A percentile compares a stretch with the other conserved stretches of the same genome.
These are phyloP conservation scores for Rutidosis leptorrhynchoides DNA, from an alignment of 129 eudicot genomes.

Conservation along the genomic window DNA sequence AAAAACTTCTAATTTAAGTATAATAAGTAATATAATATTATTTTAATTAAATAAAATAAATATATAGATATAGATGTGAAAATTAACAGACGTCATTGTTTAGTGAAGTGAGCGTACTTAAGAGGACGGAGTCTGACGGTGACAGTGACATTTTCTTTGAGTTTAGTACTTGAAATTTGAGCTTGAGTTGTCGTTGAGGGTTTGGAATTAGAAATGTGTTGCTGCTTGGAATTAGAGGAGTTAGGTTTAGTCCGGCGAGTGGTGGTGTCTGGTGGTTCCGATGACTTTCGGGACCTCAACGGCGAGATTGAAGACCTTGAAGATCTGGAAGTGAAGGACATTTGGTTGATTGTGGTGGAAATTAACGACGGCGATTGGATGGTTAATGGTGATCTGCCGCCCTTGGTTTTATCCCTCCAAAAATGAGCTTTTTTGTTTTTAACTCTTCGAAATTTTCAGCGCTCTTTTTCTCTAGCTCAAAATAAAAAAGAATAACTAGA, in stretches of 20 bases:
- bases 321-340: constrained; percentile 44
- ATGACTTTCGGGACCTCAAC: constrained; percentile 49
- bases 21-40: neutral
- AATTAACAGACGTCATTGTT: neutral
- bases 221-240: constrained; percentile 5
- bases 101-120: constrained; percentile 39
- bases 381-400: constrained; percentile 25
- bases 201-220: neutral
- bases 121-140: constrained; percentile 92
- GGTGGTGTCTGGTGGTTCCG: constrained; percentile 30
- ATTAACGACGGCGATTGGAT: constrained; percentile 3
- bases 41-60: neutral
- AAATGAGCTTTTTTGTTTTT: constrained; percentile 16
- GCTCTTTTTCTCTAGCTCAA: neutral
- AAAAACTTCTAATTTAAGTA: neutral
- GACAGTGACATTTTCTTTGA: constrained; percentile 76
- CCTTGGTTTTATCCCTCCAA: constrained; percentile 46
- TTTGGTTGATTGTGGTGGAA: constrained; percentile 18
- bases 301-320: constrained; percentile 60
- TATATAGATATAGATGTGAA: too few species aligned
- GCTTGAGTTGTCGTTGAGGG: neutral
- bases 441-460: constrained; percentile 35
- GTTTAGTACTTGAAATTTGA: constrained; percentile 7
- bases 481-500: too few species aligned
- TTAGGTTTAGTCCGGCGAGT: constrained; percentile 37